Evolutionary conservation across 2,329 filamentous ascomycete species (phyloP).

Genomic region (Penicillium palitans): DNA sequence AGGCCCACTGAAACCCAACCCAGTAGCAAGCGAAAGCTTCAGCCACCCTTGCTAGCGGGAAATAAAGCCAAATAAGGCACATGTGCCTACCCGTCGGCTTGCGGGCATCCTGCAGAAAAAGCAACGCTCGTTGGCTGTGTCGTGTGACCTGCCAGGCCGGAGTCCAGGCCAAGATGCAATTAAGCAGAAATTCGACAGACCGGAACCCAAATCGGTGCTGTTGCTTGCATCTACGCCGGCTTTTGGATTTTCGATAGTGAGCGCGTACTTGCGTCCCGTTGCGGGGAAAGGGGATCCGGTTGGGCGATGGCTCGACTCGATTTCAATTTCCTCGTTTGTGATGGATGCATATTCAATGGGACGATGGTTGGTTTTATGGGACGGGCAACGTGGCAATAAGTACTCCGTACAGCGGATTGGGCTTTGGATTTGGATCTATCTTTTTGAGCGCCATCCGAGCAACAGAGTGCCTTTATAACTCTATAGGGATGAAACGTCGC

Average conservation of each 20-base stretch:
- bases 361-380: not conserved
- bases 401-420: not conserved
- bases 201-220: not conserved
- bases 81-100: slow-evolving; percentile 6
- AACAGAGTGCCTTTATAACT: not conserved
- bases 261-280: slow-evolving; percentile 2
- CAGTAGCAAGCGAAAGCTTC: not conserved
- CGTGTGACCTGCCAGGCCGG: slow-evolving; percentile 2
- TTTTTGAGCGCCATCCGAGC: not conserved
- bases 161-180: slow-evolving; percentile 3
- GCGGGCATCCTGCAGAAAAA: not conserved
- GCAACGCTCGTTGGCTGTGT: not conserved
- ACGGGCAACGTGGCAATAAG: not conserved
- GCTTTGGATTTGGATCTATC: not conserved
- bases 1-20: slow-evolving; percentile 3
- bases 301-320: not conserved
- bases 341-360: not conserved
- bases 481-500: not conserved
- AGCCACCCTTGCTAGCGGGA: not conserved
- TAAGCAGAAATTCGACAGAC: not conserved
- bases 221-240: not conserved
- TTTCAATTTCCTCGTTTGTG: slow-evolving; percentile 1
- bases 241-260: not conserved
- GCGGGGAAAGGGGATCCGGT: not conserved
- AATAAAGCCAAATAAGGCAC: slow-evolving; percentile 1